Evolutionary conservation across 805 yeast species (phyloP), one percentile per base, ranked within the genome.

Genomic region (Kodamaea nitidulidarum): DNA sequence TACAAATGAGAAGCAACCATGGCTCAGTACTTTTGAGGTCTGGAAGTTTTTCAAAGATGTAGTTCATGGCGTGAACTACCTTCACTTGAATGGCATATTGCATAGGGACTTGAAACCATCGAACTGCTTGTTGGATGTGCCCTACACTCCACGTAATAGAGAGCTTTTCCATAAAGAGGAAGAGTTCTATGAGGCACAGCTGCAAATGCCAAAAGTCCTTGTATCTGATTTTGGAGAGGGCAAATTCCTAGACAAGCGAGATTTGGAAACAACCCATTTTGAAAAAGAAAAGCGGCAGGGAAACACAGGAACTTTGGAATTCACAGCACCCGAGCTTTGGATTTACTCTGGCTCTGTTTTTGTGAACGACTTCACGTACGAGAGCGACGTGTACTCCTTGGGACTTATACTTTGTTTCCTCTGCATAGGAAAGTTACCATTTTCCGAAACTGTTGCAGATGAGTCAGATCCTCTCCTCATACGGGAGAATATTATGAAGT

Each of bases 191-290:
- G 42, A 41, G 9, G 44, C 38, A 5, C 42, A 58, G 1, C 40
- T 48, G 4, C 43, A 45, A 17, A 65, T 81, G 9, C 95, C 95
- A 0, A 74, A 71, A n/a, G 76, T 86, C 2, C 67, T 87, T 10
- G 90, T 88, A 9, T 81, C 95, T 32, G 96, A 88, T 61, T 84
- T 88, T 57, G 96, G 96, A 3, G 96, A 88, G 57, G 85, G 93
- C 5, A 85, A 84, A 47, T 67, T 84, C 46, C 81, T 81, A 39
- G 88, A 91, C 10, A 78, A 64, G 43, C 60, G 56, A 15, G 40
- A 47, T 21, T 38, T 48, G 14, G 69, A 71, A 7, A 30, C 21
- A 5, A 9, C 32, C 9, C 32, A 30, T 15, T 17, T 30, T 15
- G 20, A 15, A 12, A 16, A 10, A 14, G 31, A 27, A 15, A 25